Conservation (phyloP, 1,284 basidiomycete genomes). For the Heliocybe sulcata region DNA sequence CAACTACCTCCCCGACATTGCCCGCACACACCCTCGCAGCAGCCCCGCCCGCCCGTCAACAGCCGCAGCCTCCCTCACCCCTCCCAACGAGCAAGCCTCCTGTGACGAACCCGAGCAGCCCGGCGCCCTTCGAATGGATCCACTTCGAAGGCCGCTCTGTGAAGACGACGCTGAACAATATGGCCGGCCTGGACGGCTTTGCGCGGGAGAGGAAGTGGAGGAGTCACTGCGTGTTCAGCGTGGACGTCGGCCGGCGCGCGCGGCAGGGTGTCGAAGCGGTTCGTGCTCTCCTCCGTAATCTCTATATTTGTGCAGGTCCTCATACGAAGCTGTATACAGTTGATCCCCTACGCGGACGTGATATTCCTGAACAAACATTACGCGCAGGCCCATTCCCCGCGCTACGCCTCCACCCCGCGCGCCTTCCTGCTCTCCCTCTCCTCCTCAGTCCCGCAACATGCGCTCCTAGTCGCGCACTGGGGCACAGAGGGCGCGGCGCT, state of each 20-base stretch:
- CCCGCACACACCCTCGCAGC: slow-evolving; percentile 10
- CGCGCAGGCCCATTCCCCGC: slow-evolving; percentile 47
- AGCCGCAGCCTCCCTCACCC: slow-evolving; percentile 31
- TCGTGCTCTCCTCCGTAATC: slow-evolving; percentile 19
- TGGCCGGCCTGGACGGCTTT: slow-evolving; percentile 68
- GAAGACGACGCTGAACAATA: slow-evolving; percentile 69
- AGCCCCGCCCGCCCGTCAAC: slow-evolving; percentile 19
- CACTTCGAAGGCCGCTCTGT: slow-evolving; percentile 74
- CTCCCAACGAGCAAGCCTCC: slow-evolving; percentile 18
- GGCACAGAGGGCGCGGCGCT: slow-evolving; percentile 70
- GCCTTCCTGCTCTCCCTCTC: slow-evolving; percentile 69
- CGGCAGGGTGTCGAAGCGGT: slow-evolving; percentile 77
- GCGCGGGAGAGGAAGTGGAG: slow-evolving; percentile 77
- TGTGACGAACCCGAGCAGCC: slow-evolving; percentile 41
- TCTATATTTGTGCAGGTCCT: neutral
- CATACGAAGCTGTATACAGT: slow-evolving; percentile 27
- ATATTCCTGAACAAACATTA: slow-evolving; percentile 68
- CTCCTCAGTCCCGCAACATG: slow-evolving; percentile 57
- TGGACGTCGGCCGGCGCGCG: slow-evolving; percentile 65
- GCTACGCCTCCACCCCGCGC: slow-evolving; percentile 57
- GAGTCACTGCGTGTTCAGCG: slow-evolving; percentile 68
- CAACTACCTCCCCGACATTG: slow-evolving; percentile 18
- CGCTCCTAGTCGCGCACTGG: slow-evolving; percentile 73
- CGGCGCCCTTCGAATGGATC: slow-evolving; percentile 77
- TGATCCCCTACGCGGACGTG: slow-evolving; percentile 73